Base-by-base conservation (phyloP, 345 rosid species). In the Camelina neglecta region DNA sequence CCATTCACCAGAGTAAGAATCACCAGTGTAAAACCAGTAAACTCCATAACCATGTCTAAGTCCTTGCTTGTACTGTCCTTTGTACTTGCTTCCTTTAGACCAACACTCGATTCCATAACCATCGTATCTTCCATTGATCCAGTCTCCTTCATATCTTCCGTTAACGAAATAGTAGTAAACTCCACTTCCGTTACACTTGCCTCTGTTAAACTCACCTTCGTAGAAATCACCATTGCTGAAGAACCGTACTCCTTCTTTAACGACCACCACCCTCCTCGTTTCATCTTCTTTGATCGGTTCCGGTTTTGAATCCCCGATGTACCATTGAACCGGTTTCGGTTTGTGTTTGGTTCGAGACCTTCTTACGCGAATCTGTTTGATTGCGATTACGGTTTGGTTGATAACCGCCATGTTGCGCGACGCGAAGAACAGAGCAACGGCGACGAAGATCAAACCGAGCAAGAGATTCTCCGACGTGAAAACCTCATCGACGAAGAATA, bases 51-150 rank as follows among this genome's bases (percentile, higher is more conserved):
- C 99, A 73, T 92, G 96, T 67, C 97, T 87, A 29, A 84, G 47
- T 7, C 99, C 99, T 72, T 87, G 87, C 42, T 87, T 82, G 67
- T 95, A 89, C 64, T 90, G 94, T 41, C 97, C 99, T 71, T 90
- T 87, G 45, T 92, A 95, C 73, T 90, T 85, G 56, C 99, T 92
- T 74, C 99, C 99, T 79, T 90, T 84, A 11, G 89, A 87, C 99
- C 99, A 95, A 67, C 89, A 88, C 83, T 95, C 99, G 11, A 90
- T 90, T 33, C 99, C 99, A 39, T 74, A 86, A 7, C 99, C 99
- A 60, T 95, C 96, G 61, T 95, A 90, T 70, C 85, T 86, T 49
- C 99, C 97, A 67, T 88, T 93, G 5, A 95, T 74, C 99, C 97
- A 95, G 48, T 95, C 96, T 5, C 97, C 99, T 71, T 95, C 97